Evolutionary conservation across 140 eudicot genomes (phyloP).

Genomic region (Anethum foeniculum): DNA sequence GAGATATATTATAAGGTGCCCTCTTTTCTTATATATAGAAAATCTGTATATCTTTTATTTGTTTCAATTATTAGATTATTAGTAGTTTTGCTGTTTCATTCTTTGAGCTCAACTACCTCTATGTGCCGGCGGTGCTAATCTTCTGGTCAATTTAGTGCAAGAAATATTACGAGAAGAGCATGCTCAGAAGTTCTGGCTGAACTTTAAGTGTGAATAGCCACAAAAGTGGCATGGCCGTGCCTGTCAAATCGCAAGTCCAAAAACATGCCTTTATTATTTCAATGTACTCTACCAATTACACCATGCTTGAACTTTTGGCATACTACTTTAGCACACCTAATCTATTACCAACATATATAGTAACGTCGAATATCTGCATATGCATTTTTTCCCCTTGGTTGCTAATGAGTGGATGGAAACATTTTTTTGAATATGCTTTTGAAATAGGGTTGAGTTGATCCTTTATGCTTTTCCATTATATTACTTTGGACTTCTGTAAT

Average conservation of each 20-base stretch:
- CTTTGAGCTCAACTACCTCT: not conserved
- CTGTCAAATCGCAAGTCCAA: not conserved
- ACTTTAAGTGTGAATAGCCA: not conserved
- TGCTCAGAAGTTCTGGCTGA: not conserved
- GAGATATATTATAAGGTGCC: constrained; percentile 93
- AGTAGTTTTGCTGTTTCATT: not conserved
- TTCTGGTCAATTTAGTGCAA: not conserved
- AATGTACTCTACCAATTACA: not conserved
- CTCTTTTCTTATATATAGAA: not conserved
- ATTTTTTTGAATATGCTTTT: not conserved
- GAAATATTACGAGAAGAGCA: not conserved
- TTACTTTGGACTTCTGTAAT: not conserved
- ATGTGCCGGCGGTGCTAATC: not conserved
- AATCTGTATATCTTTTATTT: not conserved
- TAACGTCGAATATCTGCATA: not conserved
- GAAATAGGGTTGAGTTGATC: not conserved
- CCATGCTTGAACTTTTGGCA: not conserved
- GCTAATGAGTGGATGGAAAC: not conserved
- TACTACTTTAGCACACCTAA: not conserved
- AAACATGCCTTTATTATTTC: not conserved
- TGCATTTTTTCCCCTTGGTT: not conserved
- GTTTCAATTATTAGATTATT: not conserved
- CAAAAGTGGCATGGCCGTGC: not conserved
- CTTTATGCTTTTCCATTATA: not conserved
- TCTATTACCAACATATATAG: not conserved